These are phyloP conservation scores for Selaginella tamariscina DNA, from an alignment of 75 land plant genomes.

Conservation along the genomic window DNA sequence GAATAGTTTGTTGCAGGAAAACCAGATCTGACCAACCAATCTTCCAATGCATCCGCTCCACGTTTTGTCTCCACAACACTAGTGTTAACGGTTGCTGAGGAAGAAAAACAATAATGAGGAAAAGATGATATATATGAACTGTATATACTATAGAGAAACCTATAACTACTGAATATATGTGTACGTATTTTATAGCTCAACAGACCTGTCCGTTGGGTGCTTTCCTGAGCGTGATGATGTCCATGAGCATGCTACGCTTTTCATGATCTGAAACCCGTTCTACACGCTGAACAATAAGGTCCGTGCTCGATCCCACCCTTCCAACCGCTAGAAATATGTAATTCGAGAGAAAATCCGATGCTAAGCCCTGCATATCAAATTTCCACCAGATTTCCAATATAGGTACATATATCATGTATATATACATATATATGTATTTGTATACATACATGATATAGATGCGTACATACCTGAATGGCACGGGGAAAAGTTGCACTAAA, in stretches of 20 bases:
- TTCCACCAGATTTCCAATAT: too few species aligned
- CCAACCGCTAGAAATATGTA: conserved; percentile 92
- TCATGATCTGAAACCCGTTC: conserved; percentile 70
- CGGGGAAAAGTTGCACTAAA: conserved; percentile 63
- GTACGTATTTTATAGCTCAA: too few species aligned
- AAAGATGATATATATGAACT: background rate
- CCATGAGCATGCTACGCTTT: conserved; percentile 79
- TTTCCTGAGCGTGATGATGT: conserved; percentile 67
- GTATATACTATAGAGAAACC: background rate
- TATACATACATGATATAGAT: background rate
- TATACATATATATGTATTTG: background rate
- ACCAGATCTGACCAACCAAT: conserved; percentile 29
- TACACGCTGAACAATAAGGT: conserved; percentile 81
- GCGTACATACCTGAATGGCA: conserved; percentile 38
- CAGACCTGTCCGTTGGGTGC: conserved; percentile 51
- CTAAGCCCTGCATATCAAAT: conserved; percentile 50
- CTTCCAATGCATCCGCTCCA: conserved; percentile 70
- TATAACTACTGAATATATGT: too few species aligned
- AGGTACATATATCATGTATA: too few species aligned
- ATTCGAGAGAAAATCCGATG: conserved; percentile 65
- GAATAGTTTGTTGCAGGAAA: conserved; percentile 39
- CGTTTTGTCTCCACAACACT: conserved; percentile 97
- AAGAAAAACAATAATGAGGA: background rate
- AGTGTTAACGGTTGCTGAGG: conserved; percentile 29
- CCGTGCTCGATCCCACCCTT: conserved; percentile 97